phyloP scores from a whole-genome alignment of 1,284 basidiomycete species.

The Apiotrichum porosum region DNA sequence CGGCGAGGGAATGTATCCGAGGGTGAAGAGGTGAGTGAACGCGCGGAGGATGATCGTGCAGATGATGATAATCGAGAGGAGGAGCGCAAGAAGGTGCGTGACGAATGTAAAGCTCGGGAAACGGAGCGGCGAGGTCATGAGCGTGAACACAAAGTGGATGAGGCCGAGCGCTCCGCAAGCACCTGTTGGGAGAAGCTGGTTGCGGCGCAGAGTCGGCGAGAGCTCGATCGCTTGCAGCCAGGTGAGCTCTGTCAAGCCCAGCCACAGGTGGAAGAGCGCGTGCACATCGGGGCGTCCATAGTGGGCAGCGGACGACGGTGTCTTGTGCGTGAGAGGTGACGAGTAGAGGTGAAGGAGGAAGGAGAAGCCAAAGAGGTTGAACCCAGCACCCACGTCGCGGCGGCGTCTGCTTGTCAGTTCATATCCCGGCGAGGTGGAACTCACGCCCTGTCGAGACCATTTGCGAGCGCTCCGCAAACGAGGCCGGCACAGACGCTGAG shows the following conservation, averaged over 20 bases:
- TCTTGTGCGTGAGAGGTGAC: constrained; percentile 43
- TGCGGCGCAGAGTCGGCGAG: constrained; percentile 22
- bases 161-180: constrained; percentile 43
- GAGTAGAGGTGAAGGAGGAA: constrained; percentile 47
- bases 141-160: constrained; percentile 38
- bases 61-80: constrained; percentile 37
- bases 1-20: constrained; percentile 44
- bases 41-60: constrained; percentile 39
- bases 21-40: constrained; percentile 42
- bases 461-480: constrained; percentile 35
- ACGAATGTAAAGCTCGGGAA: constrained; percentile 48
- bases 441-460: constrained; percentile 40
- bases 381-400: constrained; percentile 36
- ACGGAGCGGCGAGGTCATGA: constrained; percentile 32
- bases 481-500: constrained; percentile 40
- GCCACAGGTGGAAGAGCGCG: constrained; percentile 44
- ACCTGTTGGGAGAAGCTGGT: constrained; percentile 42
- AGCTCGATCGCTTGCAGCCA: constrained; percentile 45
- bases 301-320: constrained; percentile 18
- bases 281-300: constrained; percentile 43
- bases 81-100: constrained; percentile 43
- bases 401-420: constrained; percentile 22
- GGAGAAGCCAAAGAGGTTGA: constrained; percentile 46
- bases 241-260: constrained; percentile 43
- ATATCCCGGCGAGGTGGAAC: not conserved